Conservation (phyloP, 2,329 filamentous ascomycete species). For the Penicillium hesseltinei region DNA sequence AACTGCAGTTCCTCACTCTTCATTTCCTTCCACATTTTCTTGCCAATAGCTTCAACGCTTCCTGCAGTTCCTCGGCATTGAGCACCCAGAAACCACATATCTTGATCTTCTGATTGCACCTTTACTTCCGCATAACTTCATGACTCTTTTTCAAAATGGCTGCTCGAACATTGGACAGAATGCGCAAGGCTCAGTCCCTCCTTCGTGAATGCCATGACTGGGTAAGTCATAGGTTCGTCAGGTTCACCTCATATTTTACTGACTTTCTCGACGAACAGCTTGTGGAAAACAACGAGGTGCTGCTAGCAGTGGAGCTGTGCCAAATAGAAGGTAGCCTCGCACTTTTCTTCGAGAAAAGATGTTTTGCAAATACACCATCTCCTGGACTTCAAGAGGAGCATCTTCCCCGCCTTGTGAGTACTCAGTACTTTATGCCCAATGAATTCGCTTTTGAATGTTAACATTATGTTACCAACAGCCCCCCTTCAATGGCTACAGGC, state of each 20-base stretch:
- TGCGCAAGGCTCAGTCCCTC: neutral
- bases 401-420: neutral
- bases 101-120: neutral
- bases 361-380: neutral
- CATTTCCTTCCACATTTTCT: neutral
- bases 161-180: neutral
- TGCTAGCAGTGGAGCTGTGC: neutral
- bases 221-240: neutral
- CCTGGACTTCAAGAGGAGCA: neutral
- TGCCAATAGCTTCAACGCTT: neutral
- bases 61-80: neutral
- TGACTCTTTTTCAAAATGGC: neutral
- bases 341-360: neutral
- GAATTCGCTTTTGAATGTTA: neutral
- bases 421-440: neutral
- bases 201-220: neutral
- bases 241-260: neutral
- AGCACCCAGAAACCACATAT: neutral
- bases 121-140: neutral
- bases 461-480: neutral
- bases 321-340: neutral
- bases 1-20: neutral
- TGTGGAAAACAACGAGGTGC: neutral
- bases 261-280: neutral
- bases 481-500: no score